Percentiles rank a stretch among this genome's conserved stretches.
Conservation (phyloP, 1,139 yeast genomes). For the Pichia terricola region DNA sequence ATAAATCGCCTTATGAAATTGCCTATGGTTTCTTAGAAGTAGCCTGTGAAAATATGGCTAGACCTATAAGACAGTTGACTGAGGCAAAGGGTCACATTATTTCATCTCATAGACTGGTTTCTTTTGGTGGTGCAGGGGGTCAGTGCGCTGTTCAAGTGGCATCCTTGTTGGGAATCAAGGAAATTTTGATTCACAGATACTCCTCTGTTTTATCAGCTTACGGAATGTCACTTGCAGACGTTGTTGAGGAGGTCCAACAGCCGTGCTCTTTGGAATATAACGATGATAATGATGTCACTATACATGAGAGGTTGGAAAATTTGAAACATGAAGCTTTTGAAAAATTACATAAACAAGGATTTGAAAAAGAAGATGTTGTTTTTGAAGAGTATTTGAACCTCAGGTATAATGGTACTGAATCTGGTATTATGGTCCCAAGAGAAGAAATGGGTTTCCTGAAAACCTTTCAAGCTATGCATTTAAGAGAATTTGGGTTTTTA, state of each 20-base stretch:
- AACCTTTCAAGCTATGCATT: conserved; percentile 33
- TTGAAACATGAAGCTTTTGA: conserved; percentile 27
- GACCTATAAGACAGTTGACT: conserved; percentile 46
- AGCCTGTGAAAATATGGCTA: conserved; percentile 47
- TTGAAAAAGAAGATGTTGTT: conserved; percentile 22
- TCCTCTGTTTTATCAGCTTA: conserved; percentile 48
- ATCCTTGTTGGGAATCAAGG: conserved; percentile 34
- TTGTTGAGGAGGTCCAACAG: conserved; percentile 56
- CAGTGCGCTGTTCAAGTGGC: conserved; percentile 49
- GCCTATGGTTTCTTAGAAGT: conserved; percentile 46
- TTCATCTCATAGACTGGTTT: conserved; percentile 38
- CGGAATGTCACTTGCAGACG: conserved; percentile 47
- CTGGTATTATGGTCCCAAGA: conserved; percentile 59
- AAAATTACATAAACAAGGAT: conserved; percentile 39
- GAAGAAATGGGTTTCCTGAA: conserved; percentile 16
- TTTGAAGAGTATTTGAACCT: conserved; percentile 64
- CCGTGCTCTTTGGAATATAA: conserved; percentile 38
- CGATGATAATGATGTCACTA: conserved; percentile 23
- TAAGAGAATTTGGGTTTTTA: conserved; percentile 62
- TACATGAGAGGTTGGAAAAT: conserved; percentile 28
- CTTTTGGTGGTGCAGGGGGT: conserved; percentile 54
- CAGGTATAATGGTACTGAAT: conserved; percentile 82
- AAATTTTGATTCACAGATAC: conserved; percentile 40
- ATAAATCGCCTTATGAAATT: conserved; percentile 35
- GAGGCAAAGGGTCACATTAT: conserved; percentile 44